Base-by-base conservation (phyloP, 441 rosid species). In the Mallotus repandus region DNA sequence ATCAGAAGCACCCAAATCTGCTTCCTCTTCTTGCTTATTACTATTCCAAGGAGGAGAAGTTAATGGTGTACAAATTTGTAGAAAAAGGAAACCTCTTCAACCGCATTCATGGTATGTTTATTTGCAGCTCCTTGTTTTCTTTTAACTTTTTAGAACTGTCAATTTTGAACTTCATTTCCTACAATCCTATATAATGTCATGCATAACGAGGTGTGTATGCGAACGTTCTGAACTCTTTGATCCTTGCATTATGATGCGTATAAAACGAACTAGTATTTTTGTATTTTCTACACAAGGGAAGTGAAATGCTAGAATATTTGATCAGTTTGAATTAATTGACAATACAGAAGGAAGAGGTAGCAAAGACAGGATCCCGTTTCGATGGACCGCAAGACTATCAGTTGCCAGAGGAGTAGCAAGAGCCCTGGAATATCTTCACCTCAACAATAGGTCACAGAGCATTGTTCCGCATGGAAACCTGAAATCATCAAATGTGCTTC, bases 401-500 rank as follows among this genome's bases (percentile, higher is more conserved):
- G 88, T 76, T 0, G 90, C 90, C 25, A 66, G 54, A 76, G 87
- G 79, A 1, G 84, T 87, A 48, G 89, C 89, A 2, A 66, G 78
- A 72, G 90, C 87, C 56, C 21, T 87, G 54, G 85, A 86, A 56
- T 82, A 85, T 72, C 91, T 89, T 74, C 94, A 89, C 76, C 66
- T 5, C 41, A 77, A 60, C 63, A 46, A 69, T 52, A 84, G 53
- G 18, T 48, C 81, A 16, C 43, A 76, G 21, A 66, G 21, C 66
- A 10, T 50, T 4, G 74, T 83, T 45, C 88, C 88, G 0, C 91
- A 87, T 29, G 94, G 91, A 0, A 87, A 87, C 85, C 84, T 87
- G 18, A 89, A 87, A 72, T 70, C 85, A 14, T 69, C 91, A 25
- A 89, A 89, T 68, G 77, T 89, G 65, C 89, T 89, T 49, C 82